Evolutionary conservation across 2,329 filamentous ascomycete genomes (phyloP), one percentile per base, ranked within the genome.

Genomic region (Neopestalotiopsis rosae): DNA sequence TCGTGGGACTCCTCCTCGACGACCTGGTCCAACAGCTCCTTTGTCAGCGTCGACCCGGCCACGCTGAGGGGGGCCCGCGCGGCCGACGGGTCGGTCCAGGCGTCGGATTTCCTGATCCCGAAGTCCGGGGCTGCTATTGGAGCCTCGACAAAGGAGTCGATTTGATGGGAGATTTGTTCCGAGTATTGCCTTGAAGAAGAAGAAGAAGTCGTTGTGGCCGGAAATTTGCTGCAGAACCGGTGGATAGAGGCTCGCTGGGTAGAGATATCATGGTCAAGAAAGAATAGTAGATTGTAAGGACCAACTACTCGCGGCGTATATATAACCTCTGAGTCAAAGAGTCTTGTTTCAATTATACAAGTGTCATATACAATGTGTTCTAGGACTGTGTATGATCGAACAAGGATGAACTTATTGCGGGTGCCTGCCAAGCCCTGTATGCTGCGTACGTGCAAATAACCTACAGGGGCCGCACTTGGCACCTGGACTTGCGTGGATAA

Each of bases 61-160:
- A 73, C 75, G n/a, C 73, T 83, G 28, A 77, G 79, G 68, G 79
- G 81, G 3, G 71, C 78, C 0, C 76, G 82, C 34, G 77, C 71
- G 5, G 72, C 79, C 3, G 73, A 79, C 70, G 81, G 81, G 17
- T 80, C 76, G 69, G 79, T 84, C 28, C 75, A 75, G 40, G 77
- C 76, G 0, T 83, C 81, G 69, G 72, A 81, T 63, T 84, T 84
- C 69, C 71, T 84, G 72, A 65, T 84, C 9, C 81, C 81, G 1
- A 73, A 74, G 2, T 76, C 75, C 30, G 81, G 80, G 0, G 73
- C 75, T 17, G 76, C 77, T 4, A 80, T 84, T 72, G 82, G 82
- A 6, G 82, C 82, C 3, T 82, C 81, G 61, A 52, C 61, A 32
- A 64, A 64, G 38, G 61, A 17, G 59, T 17, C 59, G 32, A 17